A percentile compares a stretch with the other conserved stretches of the same genome.
Conservation (phyloP, 2,329 filamentous ascomycete genomes). For the Aspergillus sp. region DNA sequence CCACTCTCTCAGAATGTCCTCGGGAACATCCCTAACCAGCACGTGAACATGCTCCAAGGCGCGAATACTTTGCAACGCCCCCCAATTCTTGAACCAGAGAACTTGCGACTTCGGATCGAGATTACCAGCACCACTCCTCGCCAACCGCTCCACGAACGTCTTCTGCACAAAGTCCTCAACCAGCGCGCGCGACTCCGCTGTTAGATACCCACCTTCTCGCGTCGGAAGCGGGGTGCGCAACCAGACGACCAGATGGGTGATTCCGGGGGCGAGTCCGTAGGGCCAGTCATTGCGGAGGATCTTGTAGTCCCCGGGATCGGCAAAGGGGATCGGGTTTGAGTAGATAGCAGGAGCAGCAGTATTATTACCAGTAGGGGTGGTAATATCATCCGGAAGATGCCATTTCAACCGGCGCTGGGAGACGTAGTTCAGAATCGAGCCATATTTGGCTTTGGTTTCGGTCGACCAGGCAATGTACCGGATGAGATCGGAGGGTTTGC, state of each 20-base stretch:
- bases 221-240: constrained; percentile 43
- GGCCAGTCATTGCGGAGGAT: constrained; percentile 58
- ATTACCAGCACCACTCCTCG: constrained; percentile 1
- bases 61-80: constrained; percentile 52
- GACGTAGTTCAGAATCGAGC: constrained; percentile 50
- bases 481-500: constrained; percentile 51
- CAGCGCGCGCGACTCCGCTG: constrained; percentile 39
- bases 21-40: constrained; percentile 42
- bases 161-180: constrained; percentile 44
- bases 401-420: constrained; percentile 49
- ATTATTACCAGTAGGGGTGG: constrained; percentile 11
- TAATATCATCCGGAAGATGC: constrained; percentile 23
- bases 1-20: constrained; percentile 38
- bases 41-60: constrained; percentile 52
- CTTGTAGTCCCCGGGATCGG: constrained; percentile 46
- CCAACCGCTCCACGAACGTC: constrained; percentile 42
- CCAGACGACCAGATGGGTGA: constrained; percentile 53
- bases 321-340: constrained; percentile 45
- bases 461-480: constrained; percentile 54
- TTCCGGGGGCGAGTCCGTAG: constrained; percentile 49
- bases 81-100: constrained; percentile 60
- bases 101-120: constrained; percentile 38
- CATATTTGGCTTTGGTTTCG: constrained; percentile 47
- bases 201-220: constrained; percentile 42
- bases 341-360: constrained; percentile 17